Evolutionary conservation across 345 rosid genomes (phyloP).

Genomic region (Pistacia atlantica): DNA sequence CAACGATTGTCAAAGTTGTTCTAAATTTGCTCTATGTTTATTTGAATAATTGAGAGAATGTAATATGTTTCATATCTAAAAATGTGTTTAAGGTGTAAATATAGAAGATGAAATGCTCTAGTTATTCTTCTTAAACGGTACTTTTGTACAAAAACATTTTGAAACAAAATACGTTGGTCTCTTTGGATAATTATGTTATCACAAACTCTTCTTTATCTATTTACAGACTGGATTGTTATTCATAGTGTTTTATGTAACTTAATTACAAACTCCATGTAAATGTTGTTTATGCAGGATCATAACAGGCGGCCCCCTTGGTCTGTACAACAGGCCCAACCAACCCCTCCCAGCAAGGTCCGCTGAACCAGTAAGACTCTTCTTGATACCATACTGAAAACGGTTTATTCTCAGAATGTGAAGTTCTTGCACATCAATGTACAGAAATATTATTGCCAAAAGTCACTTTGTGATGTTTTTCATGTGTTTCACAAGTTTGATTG

Average conservation of each 20-base stretch:
- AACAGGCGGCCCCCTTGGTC: slow-evolving; percentile 86
- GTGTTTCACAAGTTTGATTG: too few species aligned
- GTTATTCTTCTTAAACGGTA: background rate
- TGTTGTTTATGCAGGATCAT: slow-evolving; percentile 50
- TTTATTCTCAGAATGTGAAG: too few species aligned
- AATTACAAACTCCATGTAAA: background rate
- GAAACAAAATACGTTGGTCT: slow-evolving; percentile 2
- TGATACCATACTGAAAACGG: too few species aligned
- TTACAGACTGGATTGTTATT: background rate
- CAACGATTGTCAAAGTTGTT: background rate
- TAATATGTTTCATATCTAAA: too few species aligned
- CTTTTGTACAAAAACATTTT: background rate
- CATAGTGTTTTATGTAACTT: background rate
- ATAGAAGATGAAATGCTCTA: background rate
- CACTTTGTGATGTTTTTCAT: too few species aligned
- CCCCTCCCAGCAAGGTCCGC: too few species aligned
- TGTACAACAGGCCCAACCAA: slow-evolving; percentile 50
- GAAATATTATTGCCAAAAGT: too few species aligned
- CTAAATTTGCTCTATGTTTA: background rate
- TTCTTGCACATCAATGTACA: too few species aligned
- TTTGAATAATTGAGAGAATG: background rate
- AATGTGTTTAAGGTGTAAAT: background rate
- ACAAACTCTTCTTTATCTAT: background rate
- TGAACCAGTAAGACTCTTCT: too few species aligned
- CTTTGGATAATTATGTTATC: background rate